Conservation (phyloP, 2,329 filamentous ascomycete genomes). For the Cryphonectria parasitica region DNA sequence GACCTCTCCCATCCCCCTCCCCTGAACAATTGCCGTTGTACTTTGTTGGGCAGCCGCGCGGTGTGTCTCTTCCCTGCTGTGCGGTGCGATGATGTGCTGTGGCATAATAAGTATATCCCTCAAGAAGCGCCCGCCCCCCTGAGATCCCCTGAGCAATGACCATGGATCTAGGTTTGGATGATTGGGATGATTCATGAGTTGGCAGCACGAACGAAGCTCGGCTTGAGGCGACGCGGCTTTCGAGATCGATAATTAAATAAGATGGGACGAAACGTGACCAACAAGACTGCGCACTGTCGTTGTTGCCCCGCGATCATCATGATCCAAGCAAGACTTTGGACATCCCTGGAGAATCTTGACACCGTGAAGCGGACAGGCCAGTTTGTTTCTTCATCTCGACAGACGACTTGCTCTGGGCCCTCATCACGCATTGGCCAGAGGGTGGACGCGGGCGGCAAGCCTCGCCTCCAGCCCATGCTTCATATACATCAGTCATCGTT, state of each 20-base stretch:
- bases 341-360: constrained; percentile 3
- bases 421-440: not conserved
- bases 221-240: not conserved
- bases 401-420: not conserved
- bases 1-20: not conserved
- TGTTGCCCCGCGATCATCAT: constrained; percentile 1
- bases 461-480: constrained; percentile 4
- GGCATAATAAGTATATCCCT: not conserved
- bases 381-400: not conserved
- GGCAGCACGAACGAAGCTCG: not conserved
- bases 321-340: not conserved
- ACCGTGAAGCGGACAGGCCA: not conserved
- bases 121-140: not conserved
- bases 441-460: not conserved
- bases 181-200: not conserved
- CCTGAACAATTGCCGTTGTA: not conserved
- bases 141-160: constrained; percentile 11
- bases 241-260: not conserved
- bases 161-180: not conserved
- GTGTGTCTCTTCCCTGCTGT: not conserved
- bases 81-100: not conserved
- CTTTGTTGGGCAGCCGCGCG: constrained; percentile 2
- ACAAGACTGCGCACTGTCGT: constrained; percentile 10
- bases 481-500: constrained; percentile 9
- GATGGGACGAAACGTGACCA: constrained; percentile 26